Conservation (phyloP, 495 filamentous ascomycete genomes). For the Aspergillus steynii region DNA sequence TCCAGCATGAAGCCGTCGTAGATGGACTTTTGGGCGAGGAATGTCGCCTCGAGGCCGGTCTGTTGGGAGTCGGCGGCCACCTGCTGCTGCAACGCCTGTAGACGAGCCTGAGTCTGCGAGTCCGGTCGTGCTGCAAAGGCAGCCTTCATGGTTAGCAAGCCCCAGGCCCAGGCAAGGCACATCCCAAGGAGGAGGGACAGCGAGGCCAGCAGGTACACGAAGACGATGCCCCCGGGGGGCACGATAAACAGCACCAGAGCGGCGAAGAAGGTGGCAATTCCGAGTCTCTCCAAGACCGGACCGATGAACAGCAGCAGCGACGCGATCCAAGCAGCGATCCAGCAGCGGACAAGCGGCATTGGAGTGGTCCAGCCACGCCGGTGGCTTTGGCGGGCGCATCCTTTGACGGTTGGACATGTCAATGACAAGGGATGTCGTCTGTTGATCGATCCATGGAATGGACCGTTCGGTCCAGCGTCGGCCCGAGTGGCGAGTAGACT, state of each 20-base stretch:
- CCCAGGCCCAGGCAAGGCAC: slow-evolving; percentile 27
- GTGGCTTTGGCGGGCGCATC: slow-evolving; percentile 15
- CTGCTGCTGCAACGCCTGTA: slow-evolving; percentile 15
- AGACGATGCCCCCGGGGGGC: slow-evolving; percentile 21
- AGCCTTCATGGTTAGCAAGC: slow-evolving; percentile 25
- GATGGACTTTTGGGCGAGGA: slow-evolving; percentile 11
- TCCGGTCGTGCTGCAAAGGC: slow-evolving; percentile 20
- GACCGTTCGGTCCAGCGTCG: too few relatives aligned
- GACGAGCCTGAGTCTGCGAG: slow-evolving; percentile 10
- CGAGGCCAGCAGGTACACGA: slow-evolving; percentile 20
- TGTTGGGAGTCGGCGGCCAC: slow-evolving; percentile 7
- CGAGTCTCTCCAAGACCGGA: slow-evolving; percentile 27
- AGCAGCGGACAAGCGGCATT: slow-evolving; percentile 42
- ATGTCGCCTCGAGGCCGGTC: slow-evolving; percentile 8
- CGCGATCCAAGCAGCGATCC: slow-evolving; percentile 39
- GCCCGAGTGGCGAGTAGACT: too few relatives aligned
- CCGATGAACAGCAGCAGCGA: slow-evolving; percentile 40
- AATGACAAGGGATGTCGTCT: neutral
- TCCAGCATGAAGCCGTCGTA: slow-evolving; percentile 27
- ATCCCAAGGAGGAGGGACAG: slow-evolving; percentile 22
- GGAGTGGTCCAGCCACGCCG: slow-evolving; percentile 41
- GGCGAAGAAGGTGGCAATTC: slow-evolving; percentile 21
- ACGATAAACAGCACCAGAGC: slow-evolving; percentile 20
- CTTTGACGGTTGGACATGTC: neutral
- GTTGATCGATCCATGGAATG: too few relatives aligned